Evolutionary conservation across 2,329 filamentous ascomycete species (phyloP), one percentile per base, ranked within the genome.

Genomic region (Geosmithia morbida): DNA sequence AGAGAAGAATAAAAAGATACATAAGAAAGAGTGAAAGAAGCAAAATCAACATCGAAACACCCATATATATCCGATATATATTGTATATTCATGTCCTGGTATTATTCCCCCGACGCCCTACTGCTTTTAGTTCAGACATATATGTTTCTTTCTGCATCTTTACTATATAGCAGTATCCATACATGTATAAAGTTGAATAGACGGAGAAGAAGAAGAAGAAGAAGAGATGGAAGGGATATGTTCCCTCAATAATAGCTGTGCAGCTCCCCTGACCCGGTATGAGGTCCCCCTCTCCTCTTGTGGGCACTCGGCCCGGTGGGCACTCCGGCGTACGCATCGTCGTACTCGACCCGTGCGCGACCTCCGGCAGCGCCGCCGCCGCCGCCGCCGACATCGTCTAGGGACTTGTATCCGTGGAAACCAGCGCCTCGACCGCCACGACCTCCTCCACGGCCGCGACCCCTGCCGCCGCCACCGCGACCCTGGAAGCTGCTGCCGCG

Each of bases 381-480:
- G 33, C 33, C 33, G 13, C 33, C 33, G 22, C 71, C 72, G 26
- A 80, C 69, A 54, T 87, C 83, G 58, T 86, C 83, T 2, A 86
- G 68, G 2, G 81, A 85, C 49, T 74, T 72, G 59, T 87, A 86
- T 51, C 71, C 67, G 48, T 68, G 65, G 22, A 70, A 70, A 19
- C 72, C 71, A 22, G 68, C 64, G 44, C 74, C 66, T 11, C 73
- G 68, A 44, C 74, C 60, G 5, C 67, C 65, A 20, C 63, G 60
- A 5, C 67, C 65, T 17, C 63, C 60, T 37, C 59, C 58, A 26
- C 70, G 66, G 14, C 68, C 66, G 17, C 68, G 57, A 45, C 66
- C 62, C 19, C 63, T 60, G 14, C 59, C 59, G 43, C 61, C 57
- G 2, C 61, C 60, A 7, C n/a, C n/a, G 22, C 64, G 62, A 13